phyloP scores from a whole-genome alignment of 306 rosid species.

The Castanea crenata region DNA sequence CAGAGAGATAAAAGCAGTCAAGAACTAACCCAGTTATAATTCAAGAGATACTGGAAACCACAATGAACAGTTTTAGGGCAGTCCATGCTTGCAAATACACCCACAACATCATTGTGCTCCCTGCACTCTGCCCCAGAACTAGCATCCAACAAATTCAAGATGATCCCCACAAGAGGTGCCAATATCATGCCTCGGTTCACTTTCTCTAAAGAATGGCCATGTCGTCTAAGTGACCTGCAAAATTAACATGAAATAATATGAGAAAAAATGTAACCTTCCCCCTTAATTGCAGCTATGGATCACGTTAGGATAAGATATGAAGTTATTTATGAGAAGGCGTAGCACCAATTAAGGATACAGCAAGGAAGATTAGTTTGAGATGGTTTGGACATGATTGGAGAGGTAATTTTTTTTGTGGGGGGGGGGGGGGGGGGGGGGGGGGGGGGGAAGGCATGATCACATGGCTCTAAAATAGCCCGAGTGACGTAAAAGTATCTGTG shows the following conservation, averaged over 20 bases:
- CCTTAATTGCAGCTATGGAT: neutral
- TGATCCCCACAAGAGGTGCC: slow-evolving; percentile 90
- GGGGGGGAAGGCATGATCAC: too few relatives aligned
- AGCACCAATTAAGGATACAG: neutral
- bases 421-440: too few relatives aligned
- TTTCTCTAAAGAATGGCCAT: slow-evolving; percentile 75
- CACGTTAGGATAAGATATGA: neutral
- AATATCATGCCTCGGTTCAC: slow-evolving; percentile 88
- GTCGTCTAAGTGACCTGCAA: slow-evolving; percentile 77
- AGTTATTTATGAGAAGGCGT: neutral
- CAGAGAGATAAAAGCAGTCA: slow-evolving; percentile 9
- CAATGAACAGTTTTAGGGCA: slow-evolving; percentile 72
- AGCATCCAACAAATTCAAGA: slow-evolving; percentile 81
- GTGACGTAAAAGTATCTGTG: neutral
- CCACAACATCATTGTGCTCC: slow-evolving; percentile 70
- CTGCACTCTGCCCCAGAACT: slow-evolving; percentile 47
- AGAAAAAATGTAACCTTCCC: slow-evolving; percentile 9
- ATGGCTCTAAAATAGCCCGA: neutral
- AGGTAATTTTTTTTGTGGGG: neutral
- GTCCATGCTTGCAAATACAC: slow-evolving; percentile 88
- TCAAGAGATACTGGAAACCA: slow-evolving; percentile 84
- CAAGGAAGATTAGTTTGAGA: neutral
- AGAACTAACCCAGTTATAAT: slow-evolving; percentile 84
- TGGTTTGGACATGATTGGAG: neutral
- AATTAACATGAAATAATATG: neutral